Conservation (phyloP, 768 basidiomycete species). For the Pleurotus salmoneostramineus region DNA sequence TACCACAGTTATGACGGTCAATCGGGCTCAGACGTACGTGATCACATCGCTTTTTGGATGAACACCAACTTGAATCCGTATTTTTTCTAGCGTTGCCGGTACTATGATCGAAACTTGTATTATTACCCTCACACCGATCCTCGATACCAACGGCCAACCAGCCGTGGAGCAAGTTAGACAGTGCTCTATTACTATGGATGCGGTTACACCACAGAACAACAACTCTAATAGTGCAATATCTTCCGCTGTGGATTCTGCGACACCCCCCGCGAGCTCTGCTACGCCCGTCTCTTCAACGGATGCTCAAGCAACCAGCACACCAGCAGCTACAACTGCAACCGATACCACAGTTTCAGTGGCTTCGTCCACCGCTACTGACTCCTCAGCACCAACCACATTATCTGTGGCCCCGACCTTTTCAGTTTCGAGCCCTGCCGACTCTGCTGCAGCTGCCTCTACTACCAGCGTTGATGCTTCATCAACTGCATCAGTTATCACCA, state of each 20-base stretch:
- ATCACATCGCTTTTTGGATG: constrained; percentile 4
- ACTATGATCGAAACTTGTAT: constrained; percentile 55
- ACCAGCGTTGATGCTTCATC: constrained; percentile 5
- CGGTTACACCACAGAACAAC: constrained; percentile 7
- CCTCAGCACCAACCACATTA: constrained; percentile 7
- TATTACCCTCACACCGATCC: constrained; percentile 52
- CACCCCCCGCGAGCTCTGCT: constrained; percentile 4
- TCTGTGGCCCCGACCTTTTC: neutral
- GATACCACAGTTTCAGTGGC: constrained; percentile 14
- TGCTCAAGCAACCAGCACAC: neutral
- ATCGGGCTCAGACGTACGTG: constrained; percentile 45
- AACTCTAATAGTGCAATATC: constrained; percentile 8
- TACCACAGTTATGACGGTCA: constrained; percentile 38
- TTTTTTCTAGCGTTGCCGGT: constrained; percentile 41
- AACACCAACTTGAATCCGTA: constrained; percentile 7
- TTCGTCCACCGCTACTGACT: constrained; percentile 10
- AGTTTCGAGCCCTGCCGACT: neutral
- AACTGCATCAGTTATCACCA: no score
- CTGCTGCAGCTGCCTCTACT: neutral
- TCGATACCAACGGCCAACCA: constrained; percentile 42
- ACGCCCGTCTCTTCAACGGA: constrained; percentile 3
- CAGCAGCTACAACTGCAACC: constrained; percentile 1
- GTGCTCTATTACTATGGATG: constrained; percentile 39
- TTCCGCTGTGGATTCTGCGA: constrained; percentile 8
- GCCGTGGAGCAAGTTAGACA: constrained; percentile 48